A percentile compares a stretch with the other conserved stretches of the same genome.
Conservation (phyloP, 441 rosid species). For the Adansonia grandidieri region DNA sequence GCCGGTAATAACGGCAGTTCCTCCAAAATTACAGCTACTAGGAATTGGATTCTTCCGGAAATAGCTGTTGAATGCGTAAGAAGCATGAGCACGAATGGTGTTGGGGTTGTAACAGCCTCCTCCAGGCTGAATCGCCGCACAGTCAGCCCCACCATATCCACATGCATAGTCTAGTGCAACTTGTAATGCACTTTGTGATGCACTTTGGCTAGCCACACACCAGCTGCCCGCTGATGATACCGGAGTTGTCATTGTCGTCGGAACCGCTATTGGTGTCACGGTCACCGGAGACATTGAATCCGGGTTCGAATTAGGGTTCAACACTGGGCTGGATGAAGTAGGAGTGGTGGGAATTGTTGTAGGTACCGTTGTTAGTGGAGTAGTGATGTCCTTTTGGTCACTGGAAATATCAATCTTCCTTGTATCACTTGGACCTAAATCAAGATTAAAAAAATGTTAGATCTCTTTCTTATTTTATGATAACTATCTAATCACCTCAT, state of each 20-base stretch:
- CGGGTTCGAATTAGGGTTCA: slow-evolving; percentile 70
- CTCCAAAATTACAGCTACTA: slow-evolving; percentile 85
- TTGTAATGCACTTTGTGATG: slow-evolving; percentile 52
- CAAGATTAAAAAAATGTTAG: slow-evolving; percentile 10
- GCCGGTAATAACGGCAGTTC: slow-evolving; percentile 71
- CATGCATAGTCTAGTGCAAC: slow-evolving; percentile 74
- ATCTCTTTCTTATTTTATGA: background rate
- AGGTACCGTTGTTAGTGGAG: slow-evolving; percentile 83
- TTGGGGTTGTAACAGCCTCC: slow-evolving; percentile 63
- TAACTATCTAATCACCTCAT: background rate
- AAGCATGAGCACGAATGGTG: slow-evolving; percentile 55
- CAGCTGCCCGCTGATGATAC: slow-evolving; percentile 57
- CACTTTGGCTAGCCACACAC: slow-evolving; percentile 66
- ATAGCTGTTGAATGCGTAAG: slow-evolving; percentile 63
- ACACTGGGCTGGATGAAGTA: slow-evolving; percentile 38
- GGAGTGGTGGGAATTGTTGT: slow-evolving; percentile 45
- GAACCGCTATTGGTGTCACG: slow-evolving; percentile 49
- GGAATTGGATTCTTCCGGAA: slow-evolving; percentile 76
- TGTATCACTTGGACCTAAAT: slow-evolving; percentile 41
- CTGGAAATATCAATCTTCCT: slow-evolving; percentile 30
- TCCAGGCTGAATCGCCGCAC: slow-evolving; percentile 52
- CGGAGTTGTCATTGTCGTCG: slow-evolving; percentile 37
- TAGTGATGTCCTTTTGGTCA: slow-evolving; percentile 62
- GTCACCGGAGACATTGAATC: slow-evolving; percentile 50
- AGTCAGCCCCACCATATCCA: slow-evolving; percentile 61